Evolutionary conservation across 106 monocot species (phyloP), one percentile per base, ranked within the genome.

Genomic region (Vanilla planifolia): DNA sequence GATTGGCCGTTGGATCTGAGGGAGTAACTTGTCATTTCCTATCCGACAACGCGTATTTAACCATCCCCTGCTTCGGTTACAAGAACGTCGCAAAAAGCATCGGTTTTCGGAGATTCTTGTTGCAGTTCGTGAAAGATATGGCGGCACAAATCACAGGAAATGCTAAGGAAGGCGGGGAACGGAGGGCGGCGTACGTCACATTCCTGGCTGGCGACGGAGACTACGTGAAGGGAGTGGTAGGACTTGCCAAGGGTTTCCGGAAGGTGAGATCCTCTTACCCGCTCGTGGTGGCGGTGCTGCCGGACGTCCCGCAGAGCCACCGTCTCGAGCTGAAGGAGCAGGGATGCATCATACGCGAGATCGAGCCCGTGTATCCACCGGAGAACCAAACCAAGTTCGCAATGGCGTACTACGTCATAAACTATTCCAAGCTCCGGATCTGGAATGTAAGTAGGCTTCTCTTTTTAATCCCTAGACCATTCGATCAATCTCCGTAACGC

Each of bases 401-500:
- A 56, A 92, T 92, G 91, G 83, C 91, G 1, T 86, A 86, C 45
- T 92, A 91, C 62, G 82, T 86, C 48, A 86, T 91, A 65, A 91
- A 91, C 74, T 91, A 91, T 76, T 91, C 91, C 43, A 92, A 86
- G 63, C 91, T 86, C 47, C 82, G 91, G 8, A 92, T 92, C 42
- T 92, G 91, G 91, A 64, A 72, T 75, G 55, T 55, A 55, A 55
- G 55, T n/a, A n/a, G 4, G 1, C 8, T 53, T 11, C 1, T 8
- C 7, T 13, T 8, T 3, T 28, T 9, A 21, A 51, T 51, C 26
- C 0, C 22, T 0, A 9, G n/a, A 25, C 26, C 26, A 4, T 11
- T 51, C 13, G 6, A 6, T 11, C 3, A 51, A 51, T 10, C 2
- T 10, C 0, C 13, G 11, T 0, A 24, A 51, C 51, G 13, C 26